These are phyloP conservation scores for Gossypium turneri DNA, from an alignment of 345 rosid species.

Conservation along the genomic window DNA sequence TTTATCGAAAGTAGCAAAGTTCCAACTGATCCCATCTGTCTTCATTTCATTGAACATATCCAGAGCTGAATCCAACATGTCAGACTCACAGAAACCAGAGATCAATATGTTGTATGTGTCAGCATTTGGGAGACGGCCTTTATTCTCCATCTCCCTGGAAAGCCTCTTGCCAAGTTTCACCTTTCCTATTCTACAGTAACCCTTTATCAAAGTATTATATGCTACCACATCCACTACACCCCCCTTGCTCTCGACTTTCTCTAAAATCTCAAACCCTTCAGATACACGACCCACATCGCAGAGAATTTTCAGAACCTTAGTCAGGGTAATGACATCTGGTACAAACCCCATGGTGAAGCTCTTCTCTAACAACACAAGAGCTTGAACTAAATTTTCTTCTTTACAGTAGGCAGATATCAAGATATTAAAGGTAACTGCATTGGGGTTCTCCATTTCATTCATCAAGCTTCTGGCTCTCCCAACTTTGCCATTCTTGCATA, in stretches of 20 bases:
- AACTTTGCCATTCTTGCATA: constrained; percentile 70
- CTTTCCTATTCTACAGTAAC: constrained; percentile 62
- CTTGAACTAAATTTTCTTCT: constrained; percentile 60
- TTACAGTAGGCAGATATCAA: constrained; percentile 72
- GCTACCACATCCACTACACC: constrained; percentile 61
- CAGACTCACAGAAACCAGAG: constrained; percentile 48
- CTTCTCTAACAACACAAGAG: constrained; percentile 68
- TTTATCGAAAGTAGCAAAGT: constrained; percentile 51
- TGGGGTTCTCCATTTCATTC: constrained; percentile 64
- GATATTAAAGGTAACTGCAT: constrained; percentile 68
- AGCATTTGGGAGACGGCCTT: constrained; percentile 71
- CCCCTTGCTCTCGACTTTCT: constrained; percentile 67
- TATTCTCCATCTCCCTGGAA: constrained; percentile 71
- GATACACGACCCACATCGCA: constrained; percentile 57
- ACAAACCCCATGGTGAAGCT: constrained; percentile 56
- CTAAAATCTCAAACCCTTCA: constrained; percentile 66
- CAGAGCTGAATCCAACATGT: constrained; percentile 60
- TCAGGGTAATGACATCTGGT: constrained; percentile 62
- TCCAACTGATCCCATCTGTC: constrained; percentile 64
- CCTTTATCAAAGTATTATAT: constrained; percentile 66
- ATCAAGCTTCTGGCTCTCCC: constrained; percentile 86
- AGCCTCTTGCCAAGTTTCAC: constrained; percentile 49
- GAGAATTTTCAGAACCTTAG: constrained; percentile 65
- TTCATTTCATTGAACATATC: constrained; percentile 74
- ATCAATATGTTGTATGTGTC: constrained; percentile 67